A percentile compares a stretch with the other conserved stretches of the same genome.
Evolutionary conservation across 306 rosid genomes (phyloP).

Genomic region (Astragalus membranaceus): DNA sequence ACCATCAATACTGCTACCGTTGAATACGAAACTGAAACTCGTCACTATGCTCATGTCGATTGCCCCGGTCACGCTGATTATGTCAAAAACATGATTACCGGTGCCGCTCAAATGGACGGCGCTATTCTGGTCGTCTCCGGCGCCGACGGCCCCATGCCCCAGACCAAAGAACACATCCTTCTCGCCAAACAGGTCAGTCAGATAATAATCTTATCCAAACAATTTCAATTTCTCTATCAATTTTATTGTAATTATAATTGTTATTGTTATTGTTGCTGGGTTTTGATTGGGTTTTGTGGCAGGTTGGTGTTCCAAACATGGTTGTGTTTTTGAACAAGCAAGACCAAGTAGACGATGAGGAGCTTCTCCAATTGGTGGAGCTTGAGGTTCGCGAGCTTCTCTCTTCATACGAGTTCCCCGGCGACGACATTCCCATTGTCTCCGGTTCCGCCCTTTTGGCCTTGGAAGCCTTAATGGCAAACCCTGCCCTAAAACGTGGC

Average conservation of each 20-base stretch:
- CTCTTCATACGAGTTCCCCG: constrained; percentile 71
- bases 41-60: constrained; percentile 83
- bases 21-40: constrained; percentile 75
- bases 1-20: constrained; percentile 87
- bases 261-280: not conserved
- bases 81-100: constrained; percentile 81
- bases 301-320: constrained; percentile 82
- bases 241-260: not conserved
- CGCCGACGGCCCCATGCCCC: constrained; percentile 84
- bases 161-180: constrained; percentile 76
- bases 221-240: not conserved
- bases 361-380: constrained; percentile 73
- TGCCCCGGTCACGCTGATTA: constrained; percentile 86
- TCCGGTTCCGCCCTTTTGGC: constrained; percentile 82
- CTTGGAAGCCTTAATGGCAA: constrained; percentile 66
- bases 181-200: constrained; percentile 54
- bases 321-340: constrained; percentile 76
- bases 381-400: constrained; percentile 79
- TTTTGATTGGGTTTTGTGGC: not conserved
- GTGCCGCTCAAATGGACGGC: constrained; percentile 86
- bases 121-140: constrained; percentile 71
- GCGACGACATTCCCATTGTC: constrained; percentile 70
- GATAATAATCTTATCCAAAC: no score
- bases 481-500: constrained; percentile 51
- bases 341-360: constrained; percentile 85